Evolutionary conservation across 257 asterid species (phyloP).

Genomic region (Solanum dulcamara): DNA sequence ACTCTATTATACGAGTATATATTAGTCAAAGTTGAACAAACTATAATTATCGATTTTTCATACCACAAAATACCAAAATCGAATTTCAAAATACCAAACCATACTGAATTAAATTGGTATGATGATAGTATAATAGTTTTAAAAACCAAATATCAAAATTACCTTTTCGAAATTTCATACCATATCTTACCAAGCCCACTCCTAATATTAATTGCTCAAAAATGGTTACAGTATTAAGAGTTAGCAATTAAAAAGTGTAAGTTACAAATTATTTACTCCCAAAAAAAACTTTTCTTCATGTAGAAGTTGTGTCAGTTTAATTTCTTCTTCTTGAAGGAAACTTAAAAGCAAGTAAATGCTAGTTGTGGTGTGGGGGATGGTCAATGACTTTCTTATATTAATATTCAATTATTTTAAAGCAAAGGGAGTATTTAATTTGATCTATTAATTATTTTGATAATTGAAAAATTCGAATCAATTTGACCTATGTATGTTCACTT

Average conservation of each 20-base stretch:
- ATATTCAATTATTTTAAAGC: no score
- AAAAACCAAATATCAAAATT: no score
- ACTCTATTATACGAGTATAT: no score
- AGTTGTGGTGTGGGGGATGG: background rate
- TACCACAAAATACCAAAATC: no score
- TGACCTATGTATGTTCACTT: background rate
- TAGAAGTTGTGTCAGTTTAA: background rate
- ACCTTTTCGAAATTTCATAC: no score
- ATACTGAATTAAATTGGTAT: no score
- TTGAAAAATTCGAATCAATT: background rate
- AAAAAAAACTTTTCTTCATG: background rate
- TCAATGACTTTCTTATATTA: background rate
- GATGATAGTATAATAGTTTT: no score
- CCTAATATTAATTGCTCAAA: background rate
- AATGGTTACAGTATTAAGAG: background rate
- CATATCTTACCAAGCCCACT: no score
- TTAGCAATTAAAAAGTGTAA: background rate
- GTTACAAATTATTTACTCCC: background rate
- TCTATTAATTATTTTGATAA: background rate
- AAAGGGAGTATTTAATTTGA: no score
- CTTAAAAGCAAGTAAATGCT: background rate
- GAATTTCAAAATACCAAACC: no score
- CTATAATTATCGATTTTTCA: no score
- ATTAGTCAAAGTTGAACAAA: no score
- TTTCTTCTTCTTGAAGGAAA: background rate